Base-by-base conservation (phyloP, 371 early-diverging fungal species). In the Rhizomucor miehei region DNA sequence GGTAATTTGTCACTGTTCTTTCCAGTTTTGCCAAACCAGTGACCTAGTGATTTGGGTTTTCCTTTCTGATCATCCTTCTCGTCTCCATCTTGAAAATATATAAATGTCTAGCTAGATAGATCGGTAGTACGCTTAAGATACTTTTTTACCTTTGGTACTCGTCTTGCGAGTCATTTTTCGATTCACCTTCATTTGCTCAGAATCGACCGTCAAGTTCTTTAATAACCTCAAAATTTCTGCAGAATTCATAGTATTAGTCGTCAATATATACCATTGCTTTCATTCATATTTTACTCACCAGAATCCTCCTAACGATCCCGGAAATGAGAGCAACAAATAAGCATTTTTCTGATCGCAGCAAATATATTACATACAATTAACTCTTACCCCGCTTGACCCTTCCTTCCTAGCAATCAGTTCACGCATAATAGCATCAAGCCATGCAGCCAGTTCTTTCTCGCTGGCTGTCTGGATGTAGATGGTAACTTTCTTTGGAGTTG, bases 361-460 rank as follows among this genome's bases (percentile, higher is more conserved):
- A 8, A 29, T 29, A n/a, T n/a, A n/a, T n/a, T n/a, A n/a, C n/a
- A n/a, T n/a, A n/a, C 16, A 19, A 11, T 10, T 10, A 54, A 8
- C 8, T 6, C 40, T 53, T 61, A 64, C 69, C 43, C 57, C 64
- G 16, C 52, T 44, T 46, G 35, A 45, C 17, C 56, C 57, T 59
- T 71, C 72, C 55, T 73, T 78, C 21, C 75, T 58, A 0, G 69
- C 66, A 24, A 78, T 65, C 17, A 78, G 37, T 43, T 78, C 79
- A 29, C 79, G 64, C 79, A 78, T 78, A 20, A 78, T 71, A 14
- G 71, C 69, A 53, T 78, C 79, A 1, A 75, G 54, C 79, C 79
- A 78, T 12, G 61, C 37, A 19, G 73, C 57, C 35, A 71, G 63
- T 37, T 75, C 75, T 17, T 69, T 67, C 0, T 78, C 73, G 20